A percentile compares a stretch with the other conserved stretches of the same genome.
Conservation (phyloP, 1,139 yeast species). For the Pichia sp. region DNA sequence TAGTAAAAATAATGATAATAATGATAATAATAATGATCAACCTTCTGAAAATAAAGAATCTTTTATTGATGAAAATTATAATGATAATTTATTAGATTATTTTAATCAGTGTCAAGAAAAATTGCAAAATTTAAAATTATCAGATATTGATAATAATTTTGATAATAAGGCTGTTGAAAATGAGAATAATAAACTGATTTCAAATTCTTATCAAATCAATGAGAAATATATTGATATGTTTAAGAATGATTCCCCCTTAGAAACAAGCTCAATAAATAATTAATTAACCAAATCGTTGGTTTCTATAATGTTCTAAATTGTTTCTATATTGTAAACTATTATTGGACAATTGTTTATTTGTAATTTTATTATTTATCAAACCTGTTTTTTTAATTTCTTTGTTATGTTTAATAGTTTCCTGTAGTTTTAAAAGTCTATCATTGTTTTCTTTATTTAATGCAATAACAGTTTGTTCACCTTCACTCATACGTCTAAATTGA, state of each 20-base stretch:
- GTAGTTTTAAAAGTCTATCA: slow-evolving; percentile 14
- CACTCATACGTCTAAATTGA: slow-evolving; percentile 19
- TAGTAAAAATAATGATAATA: not conserved
- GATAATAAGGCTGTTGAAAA: not conserved
- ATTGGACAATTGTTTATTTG: slow-evolving; percentile 38
- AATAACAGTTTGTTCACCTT: slow-evolving; percentile 47
- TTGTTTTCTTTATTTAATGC: slow-evolving; percentile 40
- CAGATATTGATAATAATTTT: not conserved
- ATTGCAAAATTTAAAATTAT: slow-evolving; percentile 35
- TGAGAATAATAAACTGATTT: not conserved
- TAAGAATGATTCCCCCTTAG: slow-evolving; percentile 12
- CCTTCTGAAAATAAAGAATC: not conserved
- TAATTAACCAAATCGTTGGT: slow-evolving; percentile 34
- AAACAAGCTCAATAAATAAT: slow-evolving; percentile 14
- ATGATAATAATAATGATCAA: slow-evolving; percentile 6
- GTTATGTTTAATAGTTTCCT: slow-evolving; percentile 19
- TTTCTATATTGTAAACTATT: slow-evolving; percentile 46
- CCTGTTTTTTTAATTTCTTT: slow-evolving; percentile 35
- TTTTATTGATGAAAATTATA: slow-evolving; percentile 3
- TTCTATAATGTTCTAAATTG: slow-evolving; percentile 61
- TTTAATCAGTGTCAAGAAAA: slow-evolving; percentile 55
- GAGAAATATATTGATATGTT: slow-evolving; percentile 1
- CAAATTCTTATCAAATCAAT: not conserved
- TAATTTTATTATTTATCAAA: slow-evolving; percentile 41
- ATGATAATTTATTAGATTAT: slow-evolving; percentile 50